Evolutionary conservation across 148 eudicot genomes (phyloP).

Genomic region (Selenicereus undatus): DNA sequence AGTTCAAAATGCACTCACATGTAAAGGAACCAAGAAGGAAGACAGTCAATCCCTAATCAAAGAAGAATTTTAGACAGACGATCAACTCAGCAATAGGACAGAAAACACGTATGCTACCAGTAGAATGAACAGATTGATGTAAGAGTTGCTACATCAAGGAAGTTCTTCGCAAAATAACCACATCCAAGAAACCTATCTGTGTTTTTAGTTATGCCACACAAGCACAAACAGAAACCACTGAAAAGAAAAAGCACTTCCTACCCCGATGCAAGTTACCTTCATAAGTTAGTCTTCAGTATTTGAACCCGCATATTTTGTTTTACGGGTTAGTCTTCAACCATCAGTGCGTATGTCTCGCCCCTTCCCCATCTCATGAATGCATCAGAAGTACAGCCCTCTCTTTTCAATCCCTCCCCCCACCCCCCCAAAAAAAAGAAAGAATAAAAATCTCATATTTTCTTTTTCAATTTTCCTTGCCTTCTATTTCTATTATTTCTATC

Average conservation of each 20-base stretch:
- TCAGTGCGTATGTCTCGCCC: no score
- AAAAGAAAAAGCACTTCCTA: not conserved
- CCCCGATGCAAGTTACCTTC: not conserved
- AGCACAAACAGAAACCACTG: not conserved
- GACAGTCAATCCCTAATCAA: not conserved
- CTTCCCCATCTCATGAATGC: no score
- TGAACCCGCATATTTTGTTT: no score
- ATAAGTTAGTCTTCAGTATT: not conserved
- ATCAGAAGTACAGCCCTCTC: no score
- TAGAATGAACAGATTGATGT: not conserved
- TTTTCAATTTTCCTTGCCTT: no score
- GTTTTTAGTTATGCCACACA: not conserved
- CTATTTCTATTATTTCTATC: no score
- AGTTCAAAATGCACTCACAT: constrained; percentile 21
- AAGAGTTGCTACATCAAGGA: not conserved
- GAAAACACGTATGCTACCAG: not conserved
- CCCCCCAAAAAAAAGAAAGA: no score
- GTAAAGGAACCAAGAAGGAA: not conserved
- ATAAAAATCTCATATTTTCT: no score
- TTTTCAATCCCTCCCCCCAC: no score
- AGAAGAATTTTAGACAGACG: not conserved
- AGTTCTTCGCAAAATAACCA: not conserved
- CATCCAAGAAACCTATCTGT: not conserved
- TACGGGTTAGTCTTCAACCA: no score
- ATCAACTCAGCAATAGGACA: not conserved